phyloP scores from a whole-genome alignment of 2,329 filamentous ascomycete species.

The Phialophora chinensis region DNA sequence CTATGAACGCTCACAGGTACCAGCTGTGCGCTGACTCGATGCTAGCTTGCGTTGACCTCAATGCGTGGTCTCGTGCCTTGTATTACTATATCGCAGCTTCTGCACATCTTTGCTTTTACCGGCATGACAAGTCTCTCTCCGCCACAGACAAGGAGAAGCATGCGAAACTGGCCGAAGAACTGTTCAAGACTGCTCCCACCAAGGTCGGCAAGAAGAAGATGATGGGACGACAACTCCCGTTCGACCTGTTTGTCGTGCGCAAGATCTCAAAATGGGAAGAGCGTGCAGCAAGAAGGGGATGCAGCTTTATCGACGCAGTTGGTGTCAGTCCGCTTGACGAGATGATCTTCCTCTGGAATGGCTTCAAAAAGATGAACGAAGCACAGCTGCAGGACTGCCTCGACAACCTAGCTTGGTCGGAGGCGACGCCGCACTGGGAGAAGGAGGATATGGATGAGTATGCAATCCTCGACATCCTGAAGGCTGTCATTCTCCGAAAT shows the following conservation, averaged over 20 bases:
- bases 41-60: constrained; percentile 71
- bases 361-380: constrained; percentile 76
- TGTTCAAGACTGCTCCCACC: constrained; percentile 72
- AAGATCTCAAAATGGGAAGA: constrained; percentile 90
- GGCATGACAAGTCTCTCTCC: constrained; percentile 54
- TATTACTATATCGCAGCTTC: constrained; percentile 88
- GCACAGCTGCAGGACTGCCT: constrained; percentile 69
- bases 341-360: constrained; percentile 95
- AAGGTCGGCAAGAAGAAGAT: constrained; percentile 85
- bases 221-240: constrained; percentile 86
- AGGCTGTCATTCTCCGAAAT: constrained; percentile 69
- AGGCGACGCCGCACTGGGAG: constrained; percentile 54
- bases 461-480: constrained; percentile 70
- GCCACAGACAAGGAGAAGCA: constrained; percentile 58
- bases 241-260: constrained; percentile 82
- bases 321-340: constrained; percentile 82
- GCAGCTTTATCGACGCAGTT: constrained; percentile 78
- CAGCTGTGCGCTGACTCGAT: constrained; percentile 75
- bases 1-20: constrained; percentile 81
- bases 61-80: constrained; percentile 87
- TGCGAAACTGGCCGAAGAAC: constrained; percentile 70
- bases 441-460: constrained; percentile 64
- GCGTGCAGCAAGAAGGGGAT: constrained; percentile 68
- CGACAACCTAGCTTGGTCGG: constrained; percentile 69
- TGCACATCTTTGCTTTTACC: constrained; percentile 81